Base-by-base conservation (phyloP, 805 yeast species). In the Allodekkera sacchari region DNA sequence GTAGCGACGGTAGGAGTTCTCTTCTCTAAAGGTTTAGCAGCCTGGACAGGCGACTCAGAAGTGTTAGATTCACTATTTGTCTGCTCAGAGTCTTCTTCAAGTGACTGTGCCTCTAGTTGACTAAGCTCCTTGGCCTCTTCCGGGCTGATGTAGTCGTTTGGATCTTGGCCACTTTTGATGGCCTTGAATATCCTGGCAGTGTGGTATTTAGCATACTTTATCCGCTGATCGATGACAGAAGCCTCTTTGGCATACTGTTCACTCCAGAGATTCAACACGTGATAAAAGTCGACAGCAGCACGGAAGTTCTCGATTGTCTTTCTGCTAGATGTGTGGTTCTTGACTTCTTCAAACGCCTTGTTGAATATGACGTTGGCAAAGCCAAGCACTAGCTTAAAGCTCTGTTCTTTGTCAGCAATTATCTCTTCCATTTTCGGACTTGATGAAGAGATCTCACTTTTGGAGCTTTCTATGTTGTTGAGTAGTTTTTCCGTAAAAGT, bases 401-500 rank as follows among this genome's bases (percentile, higher is more conserved):
- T 71, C n/a, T 77, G 64, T 8, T 64, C 68, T 39, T 74, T 76
- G 43, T 80, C 83, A 18, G 56, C 57, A 13, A 88, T 57, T 9
- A 84, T 63, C 12, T 66, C 70, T 24, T 46, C 52, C 3, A 72
- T 43, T 14, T 60, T 43, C 6, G 58, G 69, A 32, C 61, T 63
- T 4, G 56, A 58, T 4, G 54, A 56, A 9, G 61, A 44, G 17
- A 63, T 57, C 6, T 44, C 43, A 2, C 36, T 40, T 45, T 77
- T 78, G 36, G 66, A 57, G 2, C 44, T 36, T 49, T 92, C 98
- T 22, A 92, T 73, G 3, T 69, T 70, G 47, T 81, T 94, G 34
- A 89, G 57, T 27, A 92, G 57, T 3, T 52, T 47, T 28, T 78
- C 58, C 0, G 89, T 83, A 43, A 71, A 73, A 2, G 44, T 46